These are phyloP conservation scores for Papiliotrema terrestris DNA, from an alignment of 1,284 basidiomycete genomes.

Conservation along the genomic window DNA sequence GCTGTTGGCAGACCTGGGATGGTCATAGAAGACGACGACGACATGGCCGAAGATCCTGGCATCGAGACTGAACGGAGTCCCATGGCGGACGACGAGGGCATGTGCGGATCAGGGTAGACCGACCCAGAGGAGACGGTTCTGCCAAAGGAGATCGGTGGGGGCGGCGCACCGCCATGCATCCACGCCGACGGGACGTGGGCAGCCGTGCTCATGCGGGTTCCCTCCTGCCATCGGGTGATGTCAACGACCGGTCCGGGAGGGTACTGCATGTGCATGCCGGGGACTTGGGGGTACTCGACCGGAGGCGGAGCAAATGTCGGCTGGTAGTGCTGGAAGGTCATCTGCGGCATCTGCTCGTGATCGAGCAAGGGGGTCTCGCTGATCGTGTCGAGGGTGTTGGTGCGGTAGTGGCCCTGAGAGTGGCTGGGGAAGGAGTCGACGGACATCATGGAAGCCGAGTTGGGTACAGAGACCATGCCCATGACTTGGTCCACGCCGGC, in stretches of 20 bases:
- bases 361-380: conserved; percentile 13
- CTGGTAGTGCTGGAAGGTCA: conserved; percentile 13
- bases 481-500: conserved; percentile 9
- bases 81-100: background rate
- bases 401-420: conserved; percentile 6
- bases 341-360: conserved; percentile 10
- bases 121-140: no score
- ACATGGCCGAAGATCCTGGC: background rate
- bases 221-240: no score
- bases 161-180: no score
- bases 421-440: conserved; percentile 16
- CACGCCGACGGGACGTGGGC: no score
- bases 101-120: no score
- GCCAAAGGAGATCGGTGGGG: no score
- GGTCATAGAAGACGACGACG: background rate
- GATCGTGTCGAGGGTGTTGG: conserved; percentile 16
- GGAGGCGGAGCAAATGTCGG: conserved; percentile 5
- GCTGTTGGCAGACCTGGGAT: background rate
- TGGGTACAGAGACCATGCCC: conserved; percentile 11
- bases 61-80: conserved; percentile 14
- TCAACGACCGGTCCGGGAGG: no score
- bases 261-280: background rate
- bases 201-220: no score
- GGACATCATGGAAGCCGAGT: conserved; percentile 17
- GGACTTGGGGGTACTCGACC: conserved; percentile 2